Evolutionary conservation across 2,329 filamentous ascomycete genomes (phyloP).

Genomic region (Verticillium albo-atrum): DNA sequence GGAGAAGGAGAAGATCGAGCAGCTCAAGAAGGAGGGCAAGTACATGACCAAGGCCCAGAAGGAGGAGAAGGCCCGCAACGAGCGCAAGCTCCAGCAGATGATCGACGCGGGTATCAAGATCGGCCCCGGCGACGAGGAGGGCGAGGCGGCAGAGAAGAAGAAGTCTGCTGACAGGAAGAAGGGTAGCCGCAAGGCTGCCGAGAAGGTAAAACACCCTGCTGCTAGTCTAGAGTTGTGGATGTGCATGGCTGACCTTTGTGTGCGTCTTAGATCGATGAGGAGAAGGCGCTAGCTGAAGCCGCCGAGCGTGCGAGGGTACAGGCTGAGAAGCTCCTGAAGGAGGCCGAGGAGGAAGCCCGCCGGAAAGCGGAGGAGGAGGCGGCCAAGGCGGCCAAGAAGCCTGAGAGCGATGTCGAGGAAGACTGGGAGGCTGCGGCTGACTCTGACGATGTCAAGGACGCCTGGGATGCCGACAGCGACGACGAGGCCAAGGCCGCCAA

Average conservation of each 20-base stretch:
- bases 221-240: not conserved
- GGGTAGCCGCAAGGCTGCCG: slow-evolving; percentile 51
- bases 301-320: slow-evolving; percentile 65
- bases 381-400: slow-evolving; percentile 49
- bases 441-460: slow-evolving; percentile 78
- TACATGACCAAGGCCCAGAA: slow-evolving; percentile 83
- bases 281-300: slow-evolving; percentile 72
- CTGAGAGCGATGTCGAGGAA: slow-evolving; percentile 62
- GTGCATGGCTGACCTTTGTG: not conserved
- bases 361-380: slow-evolving; percentile 54
- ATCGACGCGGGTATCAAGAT: slow-evolving; percentile 72
- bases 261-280: slow-evolving; percentile 60
- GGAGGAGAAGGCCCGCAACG: slow-evolving; percentile 74
- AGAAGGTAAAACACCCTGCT: slow-evolving; percentile 39
- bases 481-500: slow-evolving; percentile 50
- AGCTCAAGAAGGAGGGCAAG: slow-evolving; percentile 83
- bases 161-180: slow-evolving; percentile 77
- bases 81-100: slow-evolving; percentile 82
- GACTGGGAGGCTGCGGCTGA: slow-evolving; percentile 88
- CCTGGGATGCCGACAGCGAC: slow-evolving; percentile 85
- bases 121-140: slow-evolving; percentile 48
- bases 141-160: slow-evolving; percentile 58
- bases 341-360: slow-evolving; percentile 54
- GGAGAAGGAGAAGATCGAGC: slow-evolving; percentile 81
- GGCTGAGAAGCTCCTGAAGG: slow-evolving; percentile 62